Evolutionary conservation across 257 asterid species (phyloP).

Genomic region (Scutellaria barbata): DNA sequence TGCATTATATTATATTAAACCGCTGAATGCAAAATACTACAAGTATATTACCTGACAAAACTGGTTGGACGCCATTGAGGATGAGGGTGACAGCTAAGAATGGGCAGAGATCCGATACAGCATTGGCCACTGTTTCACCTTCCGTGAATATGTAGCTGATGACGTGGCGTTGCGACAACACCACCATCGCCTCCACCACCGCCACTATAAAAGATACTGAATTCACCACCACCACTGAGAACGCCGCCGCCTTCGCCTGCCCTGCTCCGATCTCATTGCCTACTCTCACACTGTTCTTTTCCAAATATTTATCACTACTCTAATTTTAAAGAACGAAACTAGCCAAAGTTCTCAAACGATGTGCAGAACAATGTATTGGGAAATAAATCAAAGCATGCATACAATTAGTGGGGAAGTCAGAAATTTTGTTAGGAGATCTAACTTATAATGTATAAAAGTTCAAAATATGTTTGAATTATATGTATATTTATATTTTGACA

Average conservation of each 20-base stretch:
- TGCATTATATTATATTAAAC: background rate
- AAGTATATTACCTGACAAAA: slow-evolving; percentile 50
- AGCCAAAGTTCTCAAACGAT: too few species aligned
- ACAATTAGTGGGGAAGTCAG: too few species aligned
- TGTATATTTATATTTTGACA: too few species aligned
- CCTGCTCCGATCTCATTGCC: slow-evolving; percentile 71
- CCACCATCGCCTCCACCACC: slow-evolving; percentile 38
- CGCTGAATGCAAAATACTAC: background rate
- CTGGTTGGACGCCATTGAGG: slow-evolving; percentile 66
- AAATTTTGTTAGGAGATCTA: too few species aligned
- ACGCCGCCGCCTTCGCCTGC: slow-evolving; percentile 57
- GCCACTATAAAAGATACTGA: slow-evolving; percentile 46
- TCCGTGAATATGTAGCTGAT: slow-evolving; percentile 62
- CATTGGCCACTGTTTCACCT: slow-evolving; percentile 62
- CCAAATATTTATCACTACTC: background rate
- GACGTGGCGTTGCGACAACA: slow-evolving; percentile 50
- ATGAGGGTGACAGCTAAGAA: slow-evolving; percentile 60
- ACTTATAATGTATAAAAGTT: too few species aligned
- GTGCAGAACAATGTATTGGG: too few species aligned
- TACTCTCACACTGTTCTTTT: slow-evolving; percentile 55
- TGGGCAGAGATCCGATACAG: slow-evolving; percentile 64
- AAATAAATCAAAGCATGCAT: too few species aligned
- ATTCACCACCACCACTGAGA: slow-evolving; percentile 52
- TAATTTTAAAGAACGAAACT: too few species aligned
- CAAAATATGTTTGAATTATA: too few species aligned